Conservation (phyloP, 208 protist genomes). For the Leishmania braziliensis region DNA sequence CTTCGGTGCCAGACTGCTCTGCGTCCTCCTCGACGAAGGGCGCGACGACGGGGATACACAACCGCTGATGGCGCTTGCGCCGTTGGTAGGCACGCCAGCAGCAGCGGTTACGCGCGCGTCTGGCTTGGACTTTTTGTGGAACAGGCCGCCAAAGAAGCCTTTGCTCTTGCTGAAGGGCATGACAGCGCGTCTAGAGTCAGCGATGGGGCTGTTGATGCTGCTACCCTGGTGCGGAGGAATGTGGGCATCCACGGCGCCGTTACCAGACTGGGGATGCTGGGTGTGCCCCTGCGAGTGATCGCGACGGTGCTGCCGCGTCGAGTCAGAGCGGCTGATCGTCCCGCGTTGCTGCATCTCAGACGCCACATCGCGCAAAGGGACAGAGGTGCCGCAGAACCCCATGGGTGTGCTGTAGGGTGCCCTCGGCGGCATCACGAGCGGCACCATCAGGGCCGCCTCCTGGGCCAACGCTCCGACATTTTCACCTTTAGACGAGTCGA, state of each 20-base stretch:
- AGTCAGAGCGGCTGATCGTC: not conserved
- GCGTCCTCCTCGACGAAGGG: not conserved
- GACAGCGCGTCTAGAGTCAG: not conserved
- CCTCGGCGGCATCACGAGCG: slow-evolving; percentile 22
- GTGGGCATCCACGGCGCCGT: not conserved
- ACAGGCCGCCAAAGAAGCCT: slow-evolving; percentile 31
- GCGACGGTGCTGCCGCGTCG: not conserved
- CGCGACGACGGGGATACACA: slow-evolving; percentile 1
- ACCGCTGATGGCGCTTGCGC: not conserved
- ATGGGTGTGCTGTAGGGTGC: slow-evolving; percentile 3
- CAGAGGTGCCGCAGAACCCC: not conserved
- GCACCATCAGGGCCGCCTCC: not conserved
- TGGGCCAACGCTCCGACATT: not conserved
- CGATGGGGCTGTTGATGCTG: not conserved
- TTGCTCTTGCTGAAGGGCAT: slow-evolving; percentile 13
- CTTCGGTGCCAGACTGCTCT: not conserved
- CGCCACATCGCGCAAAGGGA: not conserved
- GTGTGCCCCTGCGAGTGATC: not conserved
- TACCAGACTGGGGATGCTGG: not conserved
- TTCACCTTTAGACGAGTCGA: too few relatives aligned
- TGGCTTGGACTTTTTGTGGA: slow-evolving; percentile 24
- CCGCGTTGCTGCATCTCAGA: not conserved
- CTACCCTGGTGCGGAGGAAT: not conserved
- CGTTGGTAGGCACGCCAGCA: not conserved
- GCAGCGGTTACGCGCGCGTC: not conserved